These are phyloP conservation scores for Colletotrichum chlorophyti DNA, from an alignment of 2,329 filamentous ascomycete species.

Conservation along the genomic window DNA sequence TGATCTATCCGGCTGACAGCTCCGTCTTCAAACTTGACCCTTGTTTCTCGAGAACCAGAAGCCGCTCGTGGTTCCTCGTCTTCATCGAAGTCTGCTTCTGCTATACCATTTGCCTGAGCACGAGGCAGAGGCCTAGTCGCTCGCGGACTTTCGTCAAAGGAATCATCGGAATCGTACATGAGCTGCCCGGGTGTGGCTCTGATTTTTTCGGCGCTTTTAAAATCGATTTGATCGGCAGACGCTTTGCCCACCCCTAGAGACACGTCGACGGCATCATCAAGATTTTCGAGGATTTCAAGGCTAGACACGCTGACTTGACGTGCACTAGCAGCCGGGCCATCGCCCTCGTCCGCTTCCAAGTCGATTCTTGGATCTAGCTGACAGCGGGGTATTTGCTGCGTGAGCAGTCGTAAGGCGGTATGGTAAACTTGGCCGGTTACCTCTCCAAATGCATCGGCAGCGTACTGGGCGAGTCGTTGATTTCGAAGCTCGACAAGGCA, in stretches of 20 bases:
- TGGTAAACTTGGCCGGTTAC: constrained; percentile 82
- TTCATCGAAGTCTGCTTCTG: constrained; percentile 42
- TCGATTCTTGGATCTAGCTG: constrained; percentile 62
- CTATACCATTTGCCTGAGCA: constrained; percentile 38
- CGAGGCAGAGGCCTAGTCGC: constrained; percentile 30
- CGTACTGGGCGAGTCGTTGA: constrained; percentile 75
- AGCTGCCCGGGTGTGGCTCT: constrained; percentile 37
- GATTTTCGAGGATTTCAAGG: constrained; percentile 60
- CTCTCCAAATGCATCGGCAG: constrained; percentile 72
- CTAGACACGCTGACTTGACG: constrained; percentile 54
- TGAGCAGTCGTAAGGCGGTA: constrained; percentile 73
- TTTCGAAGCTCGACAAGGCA: constrained; percentile 84
- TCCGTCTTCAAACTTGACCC: constrained; percentile 60
- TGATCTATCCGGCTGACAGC: constrained; percentile 57
- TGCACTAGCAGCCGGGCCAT: constrained; percentile 31
- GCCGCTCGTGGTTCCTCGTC: constrained; percentile 1
- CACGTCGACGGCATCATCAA: constrained; percentile 60
- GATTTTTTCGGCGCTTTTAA: constrained; percentile 56
- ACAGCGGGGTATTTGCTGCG: constrained; percentile 72
- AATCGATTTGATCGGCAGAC: constrained; percentile 52
- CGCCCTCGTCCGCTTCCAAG: constrained; percentile 44
- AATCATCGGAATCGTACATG: constrained; percentile 42
- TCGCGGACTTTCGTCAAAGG: constrained; percentile 36
- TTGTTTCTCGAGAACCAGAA: constrained; percentile 43
- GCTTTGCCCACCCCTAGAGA: constrained; percentile 64